These are phyloP conservation scores for Aspergillus sp. DNA, from an alignment of 2,329 filamentous ascomycete species.

Conservation along the genomic window DNA sequence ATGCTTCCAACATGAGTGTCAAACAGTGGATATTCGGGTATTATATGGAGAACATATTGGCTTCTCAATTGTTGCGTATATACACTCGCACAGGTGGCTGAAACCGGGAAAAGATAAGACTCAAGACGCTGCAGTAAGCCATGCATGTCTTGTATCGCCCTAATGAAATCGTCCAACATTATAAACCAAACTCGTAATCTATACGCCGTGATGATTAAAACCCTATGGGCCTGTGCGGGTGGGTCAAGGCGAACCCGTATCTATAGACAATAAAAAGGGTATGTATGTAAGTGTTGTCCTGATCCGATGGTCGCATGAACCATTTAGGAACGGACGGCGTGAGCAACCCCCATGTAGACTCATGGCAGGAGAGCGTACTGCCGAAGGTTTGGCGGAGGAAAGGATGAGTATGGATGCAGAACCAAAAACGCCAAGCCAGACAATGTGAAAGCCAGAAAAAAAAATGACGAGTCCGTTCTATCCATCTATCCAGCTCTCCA, in stretches of 20 bases:
- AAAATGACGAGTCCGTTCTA: neutral
- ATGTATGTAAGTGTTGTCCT: slow-evolving; percentile 3
- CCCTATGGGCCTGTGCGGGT: slow-evolving; percentile 5
- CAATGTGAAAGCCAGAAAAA: neutral
- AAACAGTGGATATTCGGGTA: too few relatives aligned
- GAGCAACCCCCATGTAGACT: neutral
- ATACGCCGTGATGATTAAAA: slow-evolving; percentile 14
- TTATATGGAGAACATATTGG: too few relatives aligned
- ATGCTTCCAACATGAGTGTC: too few relatives aligned
- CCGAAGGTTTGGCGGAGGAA: neutral
- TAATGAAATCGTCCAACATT: slow-evolving; percentile 12
- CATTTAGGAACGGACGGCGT: neutral
- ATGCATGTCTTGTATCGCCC: slow-evolving; percentile 8
- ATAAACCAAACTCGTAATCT: slow-evolving; percentile 18
- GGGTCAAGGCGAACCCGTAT: slow-evolving; percentile 4
- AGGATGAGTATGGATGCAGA: neutral
- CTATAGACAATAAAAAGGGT: slow-evolving; percentile 9
- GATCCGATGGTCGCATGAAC: neutral
- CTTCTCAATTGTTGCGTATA: too few relatives aligned
- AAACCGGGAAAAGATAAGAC: neutral
- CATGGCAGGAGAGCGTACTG: neutral
- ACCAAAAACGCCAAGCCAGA: neutral
- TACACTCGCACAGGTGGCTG: neutral
- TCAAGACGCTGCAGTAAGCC: neutral
- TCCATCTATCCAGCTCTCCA: slow-evolving; percentile 26